A percentile compares a stretch with the other conserved stretches of the same genome.
Conservation (phyloP, 257 asterid genomes). For the Scutellaria baicalensis region DNA sequence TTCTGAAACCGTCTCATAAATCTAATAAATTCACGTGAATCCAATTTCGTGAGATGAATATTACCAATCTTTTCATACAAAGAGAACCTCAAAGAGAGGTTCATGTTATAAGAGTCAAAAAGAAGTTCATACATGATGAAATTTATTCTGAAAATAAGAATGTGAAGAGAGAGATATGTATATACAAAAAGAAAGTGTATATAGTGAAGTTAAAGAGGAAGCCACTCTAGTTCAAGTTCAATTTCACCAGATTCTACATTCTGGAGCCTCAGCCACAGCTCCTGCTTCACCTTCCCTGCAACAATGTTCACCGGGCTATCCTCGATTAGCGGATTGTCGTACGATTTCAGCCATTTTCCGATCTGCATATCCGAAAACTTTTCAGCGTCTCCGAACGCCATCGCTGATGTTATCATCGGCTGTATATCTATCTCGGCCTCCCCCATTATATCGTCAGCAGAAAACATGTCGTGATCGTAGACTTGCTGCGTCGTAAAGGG, state of each 20-base stretch:
- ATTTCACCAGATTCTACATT: conserved; percentile 94
- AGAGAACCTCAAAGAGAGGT: too few relatives aligned
- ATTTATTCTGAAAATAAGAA: neutral
- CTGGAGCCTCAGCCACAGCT: conserved; percentile 73
- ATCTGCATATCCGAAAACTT: conserved; percentile 96
- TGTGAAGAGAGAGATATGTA: neutral
- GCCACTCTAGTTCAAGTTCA: conserved; percentile 91
- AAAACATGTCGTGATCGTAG: conserved; percentile 77
- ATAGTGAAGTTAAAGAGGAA: conserved; percentile 51
- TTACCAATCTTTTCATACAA: too few relatives aligned
- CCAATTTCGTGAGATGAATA: too few relatives aligned
- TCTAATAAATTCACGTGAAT: too few relatives aligned
- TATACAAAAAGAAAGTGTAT: neutral
- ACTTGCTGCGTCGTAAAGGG: conserved; percentile 48
- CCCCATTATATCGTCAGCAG: conserved; percentile 98
- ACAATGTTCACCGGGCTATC: conserved; percentile 84
- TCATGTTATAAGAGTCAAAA: neutral
- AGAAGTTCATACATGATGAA: neutral
- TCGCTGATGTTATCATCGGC: conserved; percentile 89
- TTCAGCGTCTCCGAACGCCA: conserved; percentile 73
- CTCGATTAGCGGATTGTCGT: conserved; percentile 74
- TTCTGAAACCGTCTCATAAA: too few relatives aligned
- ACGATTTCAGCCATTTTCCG: conserved; percentile 92
- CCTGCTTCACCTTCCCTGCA: conserved; percentile 91
- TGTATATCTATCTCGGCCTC: conserved; percentile 92